Base-by-base conservation (phyloP, 176 grass and related monocot genomes). In the Eremochloa ophiuroides region DNA sequence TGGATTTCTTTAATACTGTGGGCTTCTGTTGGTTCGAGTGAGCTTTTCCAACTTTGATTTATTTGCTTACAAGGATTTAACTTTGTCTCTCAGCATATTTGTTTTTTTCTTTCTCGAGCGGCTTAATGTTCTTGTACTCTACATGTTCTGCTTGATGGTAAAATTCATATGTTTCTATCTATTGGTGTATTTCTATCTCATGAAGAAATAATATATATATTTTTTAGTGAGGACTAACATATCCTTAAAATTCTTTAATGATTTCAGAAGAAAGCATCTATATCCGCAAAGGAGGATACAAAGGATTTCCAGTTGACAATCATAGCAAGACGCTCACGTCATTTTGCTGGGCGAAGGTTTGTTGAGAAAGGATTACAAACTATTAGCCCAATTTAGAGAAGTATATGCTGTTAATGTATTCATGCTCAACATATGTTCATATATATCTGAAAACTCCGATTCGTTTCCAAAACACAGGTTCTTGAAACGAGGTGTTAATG, bases 321-420 rank as follows among this genome's bases (percentile, higher is more conserved):
- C 33, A 89, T 93, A 64, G 91, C 91, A 17, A 85, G 91, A 26
- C 87, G 91, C 33, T 93, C 91, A 29, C 83, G 87, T 34, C 84
- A 89, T 93, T 93, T 87, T 89, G 91, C 84, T 25, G 91, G 91
- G 37, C 88, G 86, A 47, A 89, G 91, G 91, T 93, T 77, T 80
- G 12, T 82, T 8, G 28, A 55, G n/a, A 34, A n/a, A 20, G 42
- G n/a, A 44, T 70, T 70, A 5, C 4, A 23, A n/a, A 44, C 15
- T 70, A 17, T 9, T 15, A 44, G 43, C 11, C 25, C 8, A 70
- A 70, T 23, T 70, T 70, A 43, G n/a, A 43, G 12, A 27, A 26
- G 10, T 59, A 59, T 59, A 10, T 28, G 23, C 1, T 40, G 2
- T 70, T 25, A 70, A 27, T 26, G 20, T 9, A 58, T 58, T 58